Base-by-base conservation (phyloP, 176 grass and related monocot species). In the Musa troglodytarum region DNA sequence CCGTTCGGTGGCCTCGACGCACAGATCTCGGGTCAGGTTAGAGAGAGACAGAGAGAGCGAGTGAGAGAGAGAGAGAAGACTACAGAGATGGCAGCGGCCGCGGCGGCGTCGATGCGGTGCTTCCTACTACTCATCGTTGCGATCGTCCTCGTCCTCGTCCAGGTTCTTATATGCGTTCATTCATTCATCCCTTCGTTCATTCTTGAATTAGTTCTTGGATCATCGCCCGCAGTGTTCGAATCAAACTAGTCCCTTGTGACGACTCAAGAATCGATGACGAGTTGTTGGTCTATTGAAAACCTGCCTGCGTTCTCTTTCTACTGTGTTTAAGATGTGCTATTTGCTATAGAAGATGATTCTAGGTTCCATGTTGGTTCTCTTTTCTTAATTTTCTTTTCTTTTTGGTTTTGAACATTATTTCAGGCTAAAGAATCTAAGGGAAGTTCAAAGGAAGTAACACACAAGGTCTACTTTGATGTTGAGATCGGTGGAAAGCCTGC, bases 381-480 rank as follows among this genome's bases (percentile, higher is more conserved):
- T 28, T 68, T 49, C 59, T 17, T 21, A 63, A 19, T 77, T 20
- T 26, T 1, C 52, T 78, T 28, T 81, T 69, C 1, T 50, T 14
- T 57, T 8, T 23, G n/a, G 55, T 22, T 63, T 2, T 78, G 2
- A 43, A 43, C 34, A 43, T 43, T 25, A 5, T 82, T 63, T 73
- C 66, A 99, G 95, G 95, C 84, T 19, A 99, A 94, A 81, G 86
- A 81, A 24, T 73, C 86, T 0, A 81, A 84, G 12, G 82, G 76
- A 58, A 68, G 65, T 54, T 52, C 91, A 81, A 94, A 82, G 0
- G 86, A 94, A 73, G 95, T 91, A 57, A 89, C 95, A 12, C 78
- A 94, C 84, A 99, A 91, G 84, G 88, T 99, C 50, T 99, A 81
- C 78, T 99, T 99, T 53, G 95, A 99, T 52, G 58, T 99, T 54